phyloP scores from a whole-genome alignment of 2,329 filamentous ascomycete genomes.

The Karstenula rhodostoma region DNA sequence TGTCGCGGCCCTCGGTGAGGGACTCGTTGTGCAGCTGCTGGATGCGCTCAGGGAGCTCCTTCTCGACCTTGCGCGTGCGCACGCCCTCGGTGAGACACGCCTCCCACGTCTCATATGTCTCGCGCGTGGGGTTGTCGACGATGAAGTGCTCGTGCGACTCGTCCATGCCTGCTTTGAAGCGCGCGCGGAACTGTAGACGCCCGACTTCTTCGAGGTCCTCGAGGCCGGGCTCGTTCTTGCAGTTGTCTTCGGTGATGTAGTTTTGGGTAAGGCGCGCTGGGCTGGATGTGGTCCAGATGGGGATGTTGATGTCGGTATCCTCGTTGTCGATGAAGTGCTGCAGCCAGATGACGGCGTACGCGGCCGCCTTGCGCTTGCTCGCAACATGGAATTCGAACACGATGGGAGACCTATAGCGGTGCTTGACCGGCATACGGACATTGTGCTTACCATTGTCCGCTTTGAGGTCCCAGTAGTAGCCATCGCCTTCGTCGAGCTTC shows the following conservation, averaged over 20 bases:
- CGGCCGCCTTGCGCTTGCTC: conserved; percentile 73
- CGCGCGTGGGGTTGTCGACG: conserved; percentile 84
- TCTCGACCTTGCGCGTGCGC: conserved; percentile 72
- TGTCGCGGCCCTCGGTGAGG: conserved; percentile 78
- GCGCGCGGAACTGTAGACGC: conserved; percentile 78
- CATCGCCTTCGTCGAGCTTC: conserved; percentile 65
- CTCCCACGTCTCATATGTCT: conserved; percentile 95
- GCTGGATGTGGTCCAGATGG: conserved; percentile 85
- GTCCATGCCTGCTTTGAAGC: conserved; percentile 91
- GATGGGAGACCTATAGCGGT: conserved; percentile 87
- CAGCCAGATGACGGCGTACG: conserved; percentile 85
- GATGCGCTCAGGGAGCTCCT: conserved; percentile 76
- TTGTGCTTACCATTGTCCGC: conserved; percentile 59
- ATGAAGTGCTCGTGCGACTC: conserved; percentile 85
- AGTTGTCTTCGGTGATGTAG: conserved; percentile 85
- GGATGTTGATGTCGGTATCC: conserved; percentile 80
- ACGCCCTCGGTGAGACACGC: conserved; percentile 90
- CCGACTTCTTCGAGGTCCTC: conserved; percentile 81
- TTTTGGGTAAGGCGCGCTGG: conserved; percentile 83
- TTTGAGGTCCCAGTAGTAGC: conserved; percentile 66
- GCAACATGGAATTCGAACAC: conserved; percentile 84
- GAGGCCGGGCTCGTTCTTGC: conserved; percentile 72
- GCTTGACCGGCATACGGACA: conserved; percentile 85
- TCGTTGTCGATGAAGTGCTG: conserved; percentile 84
- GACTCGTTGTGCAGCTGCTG: conserved; percentile 83